Percentiles rank a stretch among this genome's conserved stretches.
phyloP scores from a whole-genome alignment of 495 filamentous ascomycete genomes.

The Lophium mytilinum region DNA sequence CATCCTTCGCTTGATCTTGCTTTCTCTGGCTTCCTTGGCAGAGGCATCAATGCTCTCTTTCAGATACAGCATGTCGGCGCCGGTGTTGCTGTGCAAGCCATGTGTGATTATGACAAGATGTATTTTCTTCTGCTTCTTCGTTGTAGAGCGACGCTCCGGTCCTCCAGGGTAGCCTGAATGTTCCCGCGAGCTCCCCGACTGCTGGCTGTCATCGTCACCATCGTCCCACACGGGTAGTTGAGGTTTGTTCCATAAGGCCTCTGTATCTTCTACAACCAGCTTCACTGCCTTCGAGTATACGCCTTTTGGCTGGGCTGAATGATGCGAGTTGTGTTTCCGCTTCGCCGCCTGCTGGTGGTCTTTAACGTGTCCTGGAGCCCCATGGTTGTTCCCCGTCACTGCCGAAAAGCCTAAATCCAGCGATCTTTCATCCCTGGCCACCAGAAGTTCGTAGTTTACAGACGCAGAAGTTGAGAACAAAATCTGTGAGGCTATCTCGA shows the following conservation, averaged over 20 bases:
- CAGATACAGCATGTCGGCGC: constrained; percentile 91
- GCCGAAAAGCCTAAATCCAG: constrained; percentile 53
- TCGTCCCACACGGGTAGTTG: constrained; percentile 58
- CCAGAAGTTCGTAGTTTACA: constrained; percentile 81
- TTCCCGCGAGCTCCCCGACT: constrained; percentile 22
- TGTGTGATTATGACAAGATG: constrained; percentile 92
- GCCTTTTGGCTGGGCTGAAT: constrained; percentile 54
- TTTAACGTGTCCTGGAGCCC: constrained; percentile 57
- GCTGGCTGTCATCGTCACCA: constrained; percentile 37
- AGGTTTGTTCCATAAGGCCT: constrained; percentile 82
- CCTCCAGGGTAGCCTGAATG: not conserved
- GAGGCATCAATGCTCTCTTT: constrained; percentile 94
- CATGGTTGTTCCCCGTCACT: constrained; percentile 39
- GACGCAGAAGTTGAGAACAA: constrained; percentile 82
- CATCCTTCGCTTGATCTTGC: constrained; percentile 47
- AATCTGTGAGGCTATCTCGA: constrained; percentile 86
- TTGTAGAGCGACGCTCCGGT: constrained; percentile 1
- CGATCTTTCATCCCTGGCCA: constrained; percentile 78
- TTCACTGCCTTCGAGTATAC: constrained; percentile 72
- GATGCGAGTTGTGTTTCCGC: constrained; percentile 39
- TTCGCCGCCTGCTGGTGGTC: constrained; percentile 56
- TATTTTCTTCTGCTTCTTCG: constrained; percentile 56
- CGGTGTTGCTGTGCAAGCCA: constrained; percentile 93
- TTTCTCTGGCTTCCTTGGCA: constrained; percentile 57
- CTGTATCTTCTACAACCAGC: constrained; percentile 77